Evolutionary conservation across 495 filamentous ascomycete genomes (phyloP).

Genomic region (Baudoinia panamericana): DNA sequence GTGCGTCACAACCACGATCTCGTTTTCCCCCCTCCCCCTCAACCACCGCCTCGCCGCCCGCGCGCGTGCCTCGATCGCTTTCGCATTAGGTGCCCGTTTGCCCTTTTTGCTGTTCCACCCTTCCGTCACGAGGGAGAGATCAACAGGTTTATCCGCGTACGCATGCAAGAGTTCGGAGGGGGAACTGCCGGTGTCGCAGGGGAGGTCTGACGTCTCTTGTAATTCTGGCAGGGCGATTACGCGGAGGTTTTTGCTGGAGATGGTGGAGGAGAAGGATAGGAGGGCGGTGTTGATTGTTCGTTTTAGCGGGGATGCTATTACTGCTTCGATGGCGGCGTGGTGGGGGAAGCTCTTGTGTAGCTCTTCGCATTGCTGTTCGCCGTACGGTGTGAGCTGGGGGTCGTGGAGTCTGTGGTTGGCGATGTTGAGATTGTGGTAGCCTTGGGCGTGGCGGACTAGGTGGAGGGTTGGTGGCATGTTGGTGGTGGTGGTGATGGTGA

Average conservation of each 20-base stretch:
- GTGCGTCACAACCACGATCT: conserved; percentile 63
- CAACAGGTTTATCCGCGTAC: conserved; percentile 48
- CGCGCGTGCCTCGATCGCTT: conserved; percentile 50
- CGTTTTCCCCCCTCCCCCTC: conserved; percentile 41
- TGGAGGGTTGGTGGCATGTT: conserved; percentile 19
- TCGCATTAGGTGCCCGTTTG: conserved; percentile 45
- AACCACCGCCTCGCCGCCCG: conserved; percentile 54
- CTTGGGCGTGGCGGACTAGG: conserved; percentile 41
- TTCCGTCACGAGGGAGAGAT: conserved; percentile 41
- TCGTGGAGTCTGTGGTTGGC: conserved; percentile 63
- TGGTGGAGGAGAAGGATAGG: conserved; percentile 48
- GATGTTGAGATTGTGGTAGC: conserved; percentile 65
- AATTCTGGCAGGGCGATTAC: conserved; percentile 63
- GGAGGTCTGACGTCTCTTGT: conserved; percentile 64
- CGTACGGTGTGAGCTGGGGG: conserved; percentile 63
- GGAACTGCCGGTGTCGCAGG: conserved; percentile 66
- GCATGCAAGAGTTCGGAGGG: conserved; percentile 41
- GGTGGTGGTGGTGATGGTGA: too few relatives aligned
- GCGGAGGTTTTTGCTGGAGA: conserved; percentile 37
- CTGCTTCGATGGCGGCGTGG: conserved; percentile 52
- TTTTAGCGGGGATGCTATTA: conserved; percentile 71
- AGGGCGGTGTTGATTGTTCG: conserved; percentile 76
- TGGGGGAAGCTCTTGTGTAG: conserved; percentile 51
- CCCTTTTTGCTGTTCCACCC: conserved; percentile 57
- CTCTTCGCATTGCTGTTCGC: conserved; percentile 57